Base-by-base conservation (phyloP, 2,329 filamentous ascomycete species). In the Trichoderma atrobrunneum region DNA sequence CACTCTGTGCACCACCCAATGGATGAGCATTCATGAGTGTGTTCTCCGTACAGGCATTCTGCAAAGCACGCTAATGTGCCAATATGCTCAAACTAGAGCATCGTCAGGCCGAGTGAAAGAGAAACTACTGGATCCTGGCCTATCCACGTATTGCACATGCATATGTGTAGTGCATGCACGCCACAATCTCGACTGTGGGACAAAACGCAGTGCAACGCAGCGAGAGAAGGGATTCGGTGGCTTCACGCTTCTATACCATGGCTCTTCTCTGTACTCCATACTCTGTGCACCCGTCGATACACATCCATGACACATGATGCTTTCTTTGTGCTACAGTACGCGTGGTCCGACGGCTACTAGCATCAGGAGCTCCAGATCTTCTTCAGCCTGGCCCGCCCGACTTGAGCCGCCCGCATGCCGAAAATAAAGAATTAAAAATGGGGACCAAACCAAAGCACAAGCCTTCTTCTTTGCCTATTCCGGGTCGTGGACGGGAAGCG, bases 321-420 rank as follows among this genome's bases (percentile, higher is more conserved):
- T 12, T 24, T 51, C 39, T 34, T 39, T 5, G 36, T 54, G 11
- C n/a, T 36, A 30, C 36, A 4, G 6, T 11, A 21, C 18, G 14
- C 10, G 7, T 36, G 26, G 28, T 18, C 30, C 28, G 32, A 32
- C 66, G 66, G 54, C 21, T 61, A n/a, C 26, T 48, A 12, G 57
- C 66, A 69, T 48, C 66, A 48, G 28, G 57, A 28, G 65, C 39
- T 62, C 39, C 21, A 62, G 66, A 70, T 69, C 66, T 48, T 32
- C 66, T 48, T 32, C 66, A 51, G 28, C 24, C 26, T 43, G 14
- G 64, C 26, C 32, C 36, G 64, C 64, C 61, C 61, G 36, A 64
- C 36, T 64, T 7, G 36, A 24, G 28, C 48, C 28, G 63, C 48
- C 66, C 54, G 66, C 56, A 61, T 24, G n/a, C 36, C 54, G 56